Evolutionary conservation across 1,139 yeast species (phyloP).

Genomic region (Insectozyma bohioensis): DNA sequence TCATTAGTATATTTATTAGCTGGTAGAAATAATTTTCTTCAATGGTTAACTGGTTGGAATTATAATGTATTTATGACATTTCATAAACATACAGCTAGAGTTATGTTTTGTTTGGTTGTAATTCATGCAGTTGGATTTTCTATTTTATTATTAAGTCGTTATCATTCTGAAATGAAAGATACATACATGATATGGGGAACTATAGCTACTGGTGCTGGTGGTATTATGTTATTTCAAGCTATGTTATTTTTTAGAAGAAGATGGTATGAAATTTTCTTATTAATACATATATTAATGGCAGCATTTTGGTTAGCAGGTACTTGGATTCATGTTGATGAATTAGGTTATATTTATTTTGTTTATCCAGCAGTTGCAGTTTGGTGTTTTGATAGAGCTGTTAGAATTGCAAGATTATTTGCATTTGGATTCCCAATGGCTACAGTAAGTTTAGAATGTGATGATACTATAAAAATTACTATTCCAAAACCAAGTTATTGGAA

Average conservation of each 20-base stretch:
- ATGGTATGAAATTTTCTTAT: constrained; percentile 45
- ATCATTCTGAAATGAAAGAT: constrained; percentile 16
- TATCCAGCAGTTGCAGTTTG: constrained; percentile 43
- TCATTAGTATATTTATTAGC: constrained; percentile 40
- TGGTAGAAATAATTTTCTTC: constrained; percentile 43
- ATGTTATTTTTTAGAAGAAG: constrained; percentile 38
- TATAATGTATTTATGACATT: constrained; percentile 34
- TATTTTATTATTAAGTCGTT: constrained; percentile 12
- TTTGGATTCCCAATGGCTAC: constrained; percentile 43
- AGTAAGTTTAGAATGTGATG: constrained; percentile 33
- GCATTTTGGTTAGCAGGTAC: constrained; percentile 40
- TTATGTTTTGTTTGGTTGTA: constrained; percentile 25
- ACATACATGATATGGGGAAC: constrained; percentile 31
- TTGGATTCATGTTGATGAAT: constrained; percentile 39
- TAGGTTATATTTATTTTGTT: constrained; percentile 40
- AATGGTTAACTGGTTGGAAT: constrained; percentile 39
- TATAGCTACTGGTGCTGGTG: constrained; percentile 33
- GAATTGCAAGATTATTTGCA: constrained; percentile 30
- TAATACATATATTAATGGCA: constrained; percentile 42
- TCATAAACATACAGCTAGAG: constrained; percentile 41
- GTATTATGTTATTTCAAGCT: constrained; percentile 37
- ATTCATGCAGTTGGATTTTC: constrained; percentile 44
- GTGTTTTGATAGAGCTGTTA: constrained; percentile 40
- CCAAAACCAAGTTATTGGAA: constrained; percentile 44
- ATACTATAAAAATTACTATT: constrained; percentile 39